phyloP scores from a whole-genome alignment of 2,329 filamentous ascomycete species.

The Achaetomium macrosporum region DNA sequence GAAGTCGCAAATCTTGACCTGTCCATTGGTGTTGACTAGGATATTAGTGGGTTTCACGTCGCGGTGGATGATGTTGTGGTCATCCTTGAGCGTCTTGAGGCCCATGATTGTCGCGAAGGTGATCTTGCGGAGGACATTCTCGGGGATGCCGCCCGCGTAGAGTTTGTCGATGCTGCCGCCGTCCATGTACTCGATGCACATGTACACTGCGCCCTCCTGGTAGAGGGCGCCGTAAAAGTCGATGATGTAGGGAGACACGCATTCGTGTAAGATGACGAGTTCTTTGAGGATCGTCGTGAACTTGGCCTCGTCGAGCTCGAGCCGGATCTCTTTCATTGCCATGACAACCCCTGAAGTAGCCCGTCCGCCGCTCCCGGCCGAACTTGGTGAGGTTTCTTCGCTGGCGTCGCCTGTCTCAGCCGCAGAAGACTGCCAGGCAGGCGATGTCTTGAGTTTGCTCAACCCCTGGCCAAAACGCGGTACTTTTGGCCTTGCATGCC shows the following conservation, averaged over 20 bases:
- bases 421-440: conserved; percentile 32
- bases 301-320: conserved; percentile 94
- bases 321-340: conserved; percentile 98
- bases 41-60: conserved; percentile 99
- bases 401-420: conserved; percentile 31
- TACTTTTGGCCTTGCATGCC: conserved; percentile 63
- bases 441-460: conserved; percentile 39
- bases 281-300: conserved; percentile 98
- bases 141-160: conserved; percentile 84
- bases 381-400: conserved; percentile 27
- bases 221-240: conserved; percentile 99
- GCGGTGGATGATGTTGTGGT: conserved; percentile 98
- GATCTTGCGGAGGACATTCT: conserved; percentile 82
- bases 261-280: conserved; percentile 90
- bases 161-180: conserved; percentile 96
- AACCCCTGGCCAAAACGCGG: conserved; percentile 56
- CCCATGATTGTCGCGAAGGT: conserved; percentile 86
- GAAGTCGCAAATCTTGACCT: conserved; percentile 98
- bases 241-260: conserved; percentile 91
- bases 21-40: conserved; percentile 78
- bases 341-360: conserved; percentile 71
- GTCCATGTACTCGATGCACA: conserved; percentile 99
- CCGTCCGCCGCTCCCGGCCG: conserved; percentile 27
- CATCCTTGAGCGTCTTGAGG: conserved; percentile 87
- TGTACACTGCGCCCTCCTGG: conserved; percentile 97